These are phyloP conservation scores for Suhomyces ambrosiae DNA, from an alignment of 1,139 yeast species.

Conservation along the genomic window DNA sequence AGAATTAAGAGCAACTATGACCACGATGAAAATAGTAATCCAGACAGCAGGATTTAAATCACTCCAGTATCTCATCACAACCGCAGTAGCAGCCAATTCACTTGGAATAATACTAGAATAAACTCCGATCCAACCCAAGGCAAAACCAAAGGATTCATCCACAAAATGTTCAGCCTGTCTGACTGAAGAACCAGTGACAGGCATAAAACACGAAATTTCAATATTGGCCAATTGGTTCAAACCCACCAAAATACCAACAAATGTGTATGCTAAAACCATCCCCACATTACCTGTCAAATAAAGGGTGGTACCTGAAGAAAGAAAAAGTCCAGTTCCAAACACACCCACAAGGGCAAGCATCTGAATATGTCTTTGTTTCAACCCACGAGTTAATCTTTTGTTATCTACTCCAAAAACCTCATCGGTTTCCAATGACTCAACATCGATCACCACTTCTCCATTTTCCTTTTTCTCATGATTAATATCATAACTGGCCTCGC, in stretches of 20 bases:
- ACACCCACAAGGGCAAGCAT: constrained; percentile 88
- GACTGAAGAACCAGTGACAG: constrained; percentile 75
- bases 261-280: constrained; percentile 62
- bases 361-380: constrained; percentile 65
- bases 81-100: constrained; percentile 63
- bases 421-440: constrained; percentile 63
- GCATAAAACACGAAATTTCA: constrained; percentile 78
- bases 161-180: constrained; percentile 67
- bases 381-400: constrained; percentile 64
- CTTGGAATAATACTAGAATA: constrained; percentile 67
- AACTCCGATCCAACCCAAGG: constrained; percentile 81
- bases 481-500: too few species aligned
- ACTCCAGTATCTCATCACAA: constrained; percentile 37
- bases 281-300: constrained; percentile 79
- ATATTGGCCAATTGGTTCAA: constrained; percentile 74
- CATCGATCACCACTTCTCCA: constrained; percentile 48
- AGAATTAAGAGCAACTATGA: constrained; percentile 33
- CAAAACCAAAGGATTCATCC: constrained; percentile 75
- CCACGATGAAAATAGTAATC: constrained; percentile 38
- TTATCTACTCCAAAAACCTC: constrained; percentile 65
- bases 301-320: constrained; percentile 74
- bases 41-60: constrained; percentile 37
- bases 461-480: too few species aligned
- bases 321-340: constrained; percentile 75
- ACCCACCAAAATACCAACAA: constrained; percentile 67